Evolutionary conservation across 2,329 filamentous ascomycete species (phyloP).

Genomic region (Hypoxylon sp.): DNA sequence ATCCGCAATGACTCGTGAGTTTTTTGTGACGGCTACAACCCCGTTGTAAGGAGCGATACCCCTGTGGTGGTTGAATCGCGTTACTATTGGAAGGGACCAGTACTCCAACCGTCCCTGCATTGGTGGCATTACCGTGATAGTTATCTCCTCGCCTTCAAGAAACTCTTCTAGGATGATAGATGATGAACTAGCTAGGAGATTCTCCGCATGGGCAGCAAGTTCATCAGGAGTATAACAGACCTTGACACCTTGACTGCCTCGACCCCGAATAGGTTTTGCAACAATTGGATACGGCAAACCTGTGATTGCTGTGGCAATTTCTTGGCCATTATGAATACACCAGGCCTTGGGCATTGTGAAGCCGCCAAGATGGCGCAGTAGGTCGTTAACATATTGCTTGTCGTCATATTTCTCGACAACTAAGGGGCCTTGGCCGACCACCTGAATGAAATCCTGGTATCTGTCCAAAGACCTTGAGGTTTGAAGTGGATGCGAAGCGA

Average conservation of each 20-base stretch:
- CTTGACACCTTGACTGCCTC: constrained; percentile 66
- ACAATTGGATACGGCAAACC: constrained; percentile 58
- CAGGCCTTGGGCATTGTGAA: constrained; percentile 61
- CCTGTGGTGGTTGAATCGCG: constrained; percentile 63
- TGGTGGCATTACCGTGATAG: constrained; percentile 67
- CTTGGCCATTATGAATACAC: constrained; percentile 28
- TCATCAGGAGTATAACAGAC: constrained; percentile 57
- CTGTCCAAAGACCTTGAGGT: constrained; percentile 54
- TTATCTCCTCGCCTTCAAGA: constrained; percentile 64
- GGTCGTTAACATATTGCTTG: constrained; percentile 64
- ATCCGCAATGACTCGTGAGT: constrained; percentile 61
- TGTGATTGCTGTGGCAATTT: constrained; percentile 2
- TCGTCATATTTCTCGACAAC: constrained; percentile 66
- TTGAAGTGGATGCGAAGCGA: constrained; percentile 64
- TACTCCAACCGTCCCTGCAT: constrained; percentile 54
- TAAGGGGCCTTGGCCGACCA: constrained; percentile 64
- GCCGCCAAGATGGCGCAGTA: constrained; percentile 55
- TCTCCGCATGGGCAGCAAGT: constrained; percentile 54
- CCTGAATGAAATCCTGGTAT: constrained; percentile 53
- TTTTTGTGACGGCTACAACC: constrained; percentile 62
- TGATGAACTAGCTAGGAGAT: constrained; percentile 57
- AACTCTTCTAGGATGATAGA: constrained; percentile 64
- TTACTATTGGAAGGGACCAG: constrained; percentile 62
- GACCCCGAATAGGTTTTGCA: constrained; percentile 64
- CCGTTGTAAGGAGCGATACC: constrained; percentile 67